A percentile compares a stretch with the other conserved stretches of the same genome.
phyloP scores from a whole-genome alignment of 1,139 yeast genomes.

The Hemisphaericaspora xylanilytica region DNA sequence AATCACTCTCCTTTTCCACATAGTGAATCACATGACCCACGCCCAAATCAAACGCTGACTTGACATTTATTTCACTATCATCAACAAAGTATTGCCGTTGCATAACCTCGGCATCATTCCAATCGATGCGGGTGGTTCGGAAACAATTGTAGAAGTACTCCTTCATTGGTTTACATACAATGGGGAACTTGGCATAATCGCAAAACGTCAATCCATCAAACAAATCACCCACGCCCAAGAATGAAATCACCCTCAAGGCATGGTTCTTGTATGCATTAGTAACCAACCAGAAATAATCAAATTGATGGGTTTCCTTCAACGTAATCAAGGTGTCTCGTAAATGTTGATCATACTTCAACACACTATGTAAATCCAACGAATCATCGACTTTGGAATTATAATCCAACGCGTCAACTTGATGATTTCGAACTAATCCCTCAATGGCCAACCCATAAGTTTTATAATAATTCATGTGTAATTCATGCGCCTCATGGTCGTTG shows the following conservation, averaged over 20 bases:
- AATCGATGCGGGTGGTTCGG: conserved; percentile 58
- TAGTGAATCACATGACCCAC: conserved; percentile 57
- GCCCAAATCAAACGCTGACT: conserved; percentile 52
- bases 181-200: conserved; percentile 66
- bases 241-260: conserved; percentile 70
- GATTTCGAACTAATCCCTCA: conserved; percentile 79
- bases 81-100: conserved; percentile 63
- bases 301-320: conserved; percentile 37
- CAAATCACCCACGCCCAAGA: conserved; percentile 83
- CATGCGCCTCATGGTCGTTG: conserved; percentile 71
- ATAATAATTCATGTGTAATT: conserved; percentile 72
- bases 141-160: conserved; percentile 53
- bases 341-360: conserved; percentile 57
- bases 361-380: conserved; percentile 77
- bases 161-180: conserved; percentile 85
- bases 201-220: conserved; percentile 94
- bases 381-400: conserved; percentile 90
- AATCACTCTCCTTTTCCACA: conserved; percentile 51
- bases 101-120: conserved; percentile 35
- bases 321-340: conserved; percentile 51
- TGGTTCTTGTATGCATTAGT: conserved; percentile 94
- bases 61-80: conserved; percentile 69
- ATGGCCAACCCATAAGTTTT: conserved; percentile 87
- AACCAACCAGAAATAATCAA: conserved; percentile 68
- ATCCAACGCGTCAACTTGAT: conserved; percentile 82